These are phyloP conservation scores for Cicer arietinum DNA, from an alignment of 306 rosid species.

Conservation along the genomic window DNA sequence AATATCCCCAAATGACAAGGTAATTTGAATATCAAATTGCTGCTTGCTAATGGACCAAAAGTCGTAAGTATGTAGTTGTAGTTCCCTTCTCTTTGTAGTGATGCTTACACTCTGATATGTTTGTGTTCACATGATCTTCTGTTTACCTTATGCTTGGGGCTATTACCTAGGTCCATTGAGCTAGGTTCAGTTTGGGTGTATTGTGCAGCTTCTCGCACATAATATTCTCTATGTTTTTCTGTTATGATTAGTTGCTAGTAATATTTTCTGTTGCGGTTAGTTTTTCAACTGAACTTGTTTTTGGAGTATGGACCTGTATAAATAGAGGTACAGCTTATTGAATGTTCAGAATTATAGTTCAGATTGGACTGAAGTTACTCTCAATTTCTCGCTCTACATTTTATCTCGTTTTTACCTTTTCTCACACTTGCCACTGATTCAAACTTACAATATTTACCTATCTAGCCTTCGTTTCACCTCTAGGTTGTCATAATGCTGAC, in stretches of 20 bases:
- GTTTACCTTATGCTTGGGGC: neutral
- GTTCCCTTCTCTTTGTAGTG: neutral
- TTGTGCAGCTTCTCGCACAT: neutral
- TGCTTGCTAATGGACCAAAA: constrained; percentile 29
- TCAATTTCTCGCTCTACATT: neutral
- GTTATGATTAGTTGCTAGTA: neutral
- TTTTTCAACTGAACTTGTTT: neutral
- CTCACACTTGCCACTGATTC: constrained; percentile 3
- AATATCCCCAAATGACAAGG: constrained; percentile 1
- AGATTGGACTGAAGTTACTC: constrained; percentile 6
- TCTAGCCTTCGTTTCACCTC: constrained; percentile 31
- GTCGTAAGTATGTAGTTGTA: constrained; percentile 1
- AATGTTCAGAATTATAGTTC: neutral
- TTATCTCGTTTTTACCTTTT: neutral
- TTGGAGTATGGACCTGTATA: neutral
- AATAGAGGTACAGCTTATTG: neutral
- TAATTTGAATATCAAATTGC: neutral
- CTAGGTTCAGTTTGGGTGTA: neutral
- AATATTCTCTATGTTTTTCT: neutral
- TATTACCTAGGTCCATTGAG: neutral
- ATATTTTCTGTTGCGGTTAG: neutral
- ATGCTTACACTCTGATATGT: neutral
- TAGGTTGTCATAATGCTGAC: constrained; percentile 29
- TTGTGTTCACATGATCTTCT: neutral
- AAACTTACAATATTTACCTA: constrained; percentile 5